phyloP scores from a whole-genome alignment of 148 eudicot genomes.

The Chenopodium suecicum region DNA sequence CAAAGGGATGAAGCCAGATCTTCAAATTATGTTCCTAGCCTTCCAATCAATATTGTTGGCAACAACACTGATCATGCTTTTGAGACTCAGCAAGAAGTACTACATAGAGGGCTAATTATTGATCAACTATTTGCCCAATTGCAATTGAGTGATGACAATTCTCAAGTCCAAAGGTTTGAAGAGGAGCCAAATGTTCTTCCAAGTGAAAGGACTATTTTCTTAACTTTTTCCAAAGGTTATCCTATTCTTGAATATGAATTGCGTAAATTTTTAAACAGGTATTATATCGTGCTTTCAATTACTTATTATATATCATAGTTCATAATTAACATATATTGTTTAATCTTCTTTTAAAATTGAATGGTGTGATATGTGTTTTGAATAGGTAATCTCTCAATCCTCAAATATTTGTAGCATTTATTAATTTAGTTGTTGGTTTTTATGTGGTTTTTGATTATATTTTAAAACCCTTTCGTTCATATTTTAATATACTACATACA shows the following conservation, averaged over 20 bases:
- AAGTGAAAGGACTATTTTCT: constrained; percentile 37
- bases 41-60: not conserved
- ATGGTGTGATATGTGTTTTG: too few species aligned
- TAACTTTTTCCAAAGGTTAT: constrained; percentile 43
- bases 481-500: too few species aligned
- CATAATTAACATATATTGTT: not conserved
- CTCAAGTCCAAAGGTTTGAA: not conserved
- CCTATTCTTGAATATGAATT: constrained; percentile 29
- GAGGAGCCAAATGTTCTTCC: not conserved
- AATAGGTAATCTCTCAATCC: too few species aligned
- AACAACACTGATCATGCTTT: not conserved
- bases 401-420: too few species aligned
- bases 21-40: constrained; percentile 8
- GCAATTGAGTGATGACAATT: not conserved
- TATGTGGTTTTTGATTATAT: too few species aligned
- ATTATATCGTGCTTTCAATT: not conserved
- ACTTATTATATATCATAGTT: not conserved
- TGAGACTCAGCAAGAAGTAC: not conserved
- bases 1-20: not conserved
- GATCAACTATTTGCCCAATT: constrained; percentile 7
- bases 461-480: too few species aligned
- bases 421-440: too few species aligned
- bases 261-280: constrained; percentile 28
- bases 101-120: not conserved
- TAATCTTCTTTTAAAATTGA: too few species aligned